Evolutionary conservation across 495 filamentous ascomycete genomes (phyloP), one percentile per base, ranked within the genome.

Genomic region (Talaromyces wortmannii): DNA sequence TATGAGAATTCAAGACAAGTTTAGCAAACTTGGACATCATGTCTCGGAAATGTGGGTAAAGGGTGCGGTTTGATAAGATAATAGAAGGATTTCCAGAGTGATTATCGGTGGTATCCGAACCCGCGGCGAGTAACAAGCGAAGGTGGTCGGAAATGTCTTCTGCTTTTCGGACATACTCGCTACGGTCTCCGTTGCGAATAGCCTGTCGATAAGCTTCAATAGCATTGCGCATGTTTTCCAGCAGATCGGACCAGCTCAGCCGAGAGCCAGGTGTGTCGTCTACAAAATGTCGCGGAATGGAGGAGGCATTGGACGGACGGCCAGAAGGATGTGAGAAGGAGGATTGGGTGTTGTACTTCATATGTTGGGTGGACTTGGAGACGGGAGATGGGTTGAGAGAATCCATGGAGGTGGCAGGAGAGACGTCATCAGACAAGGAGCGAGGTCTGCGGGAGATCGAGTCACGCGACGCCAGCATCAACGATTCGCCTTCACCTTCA

Each of bases 21-120:
- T 97, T 98, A 40, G 95, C 97, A 71, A 97, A 97, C 61, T 94
- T 89, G 5, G 94, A 97, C 94, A 98, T 98, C 87, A 96, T 97
- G 65, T 97, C 95, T 50, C 95, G 83, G 70, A 97, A 98, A 72
- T 97, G 91, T 31, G 95, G 94, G 63, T 97, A 97, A 45, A 98
- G 76, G 2, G 89, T 85, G 70, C 96, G 96, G 70, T 98, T 98
- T 7, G 91, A 92, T 7, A 90, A 94, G 52, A 98, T 98, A 65
- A 97, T 97, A n/a, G 94, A 97, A 31, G 95, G 94, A 58, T 96
- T 94, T 45, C 95, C 95, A 10, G 94, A 98, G 67, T 98, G 94
- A 61, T 97, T 97, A 66, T 98, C 94, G 2, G 94, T 98, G 4
- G 94, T 97, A 50, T 90, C 90, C 7, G 94, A 98, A 4, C 91